Evolutionary conservation across 2,329 filamentous ascomycete species (phyloP).

Genomic region (Colletotrichum sojae): DNA sequence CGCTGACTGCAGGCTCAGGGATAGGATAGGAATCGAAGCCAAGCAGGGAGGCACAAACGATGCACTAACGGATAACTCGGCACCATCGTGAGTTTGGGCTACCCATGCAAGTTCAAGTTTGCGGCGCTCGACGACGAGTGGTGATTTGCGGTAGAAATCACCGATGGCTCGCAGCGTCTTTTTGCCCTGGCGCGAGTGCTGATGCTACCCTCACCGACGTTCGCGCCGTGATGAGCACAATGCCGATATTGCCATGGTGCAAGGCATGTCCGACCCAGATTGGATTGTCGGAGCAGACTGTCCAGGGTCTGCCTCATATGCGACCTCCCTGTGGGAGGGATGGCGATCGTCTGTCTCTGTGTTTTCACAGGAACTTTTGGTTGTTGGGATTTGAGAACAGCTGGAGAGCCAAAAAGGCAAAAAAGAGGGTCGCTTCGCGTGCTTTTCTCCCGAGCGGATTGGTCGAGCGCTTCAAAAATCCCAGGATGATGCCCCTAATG

Average conservation of each 20-base stretch:
- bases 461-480: background rate
- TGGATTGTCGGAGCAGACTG: background rate
- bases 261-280: too few species aligned
- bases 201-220: background rate
- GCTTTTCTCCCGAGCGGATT: background rate
- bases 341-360: background rate
- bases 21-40: conserved; percentile 32
- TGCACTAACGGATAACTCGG: conserved; percentile 37
- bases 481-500: background rate
- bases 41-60: conserved; percentile 36
- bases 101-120: conserved; percentile 8
- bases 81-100: conserved; percentile 11
- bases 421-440: background rate
- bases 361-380: background rate
- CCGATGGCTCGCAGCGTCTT: too few species aligned
- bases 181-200: background rate
- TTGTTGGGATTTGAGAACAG: background rate
- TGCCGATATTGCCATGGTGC: background rate
- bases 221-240: background rate
- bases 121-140: conserved; percentile 2
- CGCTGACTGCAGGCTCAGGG: conserved; percentile 16
- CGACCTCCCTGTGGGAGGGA: background rate
- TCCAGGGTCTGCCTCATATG: background rate
- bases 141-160: too few species aligned
- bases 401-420: background rate